Evolutionary conservation across 78 protist species (phyloP).

Genomic region (Cavenderia fasciculata): DNA sequence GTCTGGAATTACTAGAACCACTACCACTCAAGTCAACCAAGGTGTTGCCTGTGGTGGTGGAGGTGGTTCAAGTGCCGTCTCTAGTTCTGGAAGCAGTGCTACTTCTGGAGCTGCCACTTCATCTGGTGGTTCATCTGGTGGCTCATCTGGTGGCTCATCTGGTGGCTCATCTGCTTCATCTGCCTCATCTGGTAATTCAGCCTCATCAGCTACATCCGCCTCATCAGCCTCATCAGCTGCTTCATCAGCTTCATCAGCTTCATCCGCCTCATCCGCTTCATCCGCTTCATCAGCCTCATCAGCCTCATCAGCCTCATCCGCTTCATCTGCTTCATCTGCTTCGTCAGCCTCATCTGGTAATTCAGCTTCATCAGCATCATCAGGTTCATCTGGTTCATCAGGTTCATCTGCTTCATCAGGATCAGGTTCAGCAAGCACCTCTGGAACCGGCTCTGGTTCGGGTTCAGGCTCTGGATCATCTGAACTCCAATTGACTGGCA

Average conservation of each 20-base stretch:
- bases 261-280: neutral
- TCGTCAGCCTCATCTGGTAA: neutral
- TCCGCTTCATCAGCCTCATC: neutral
- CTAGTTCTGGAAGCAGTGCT: neutral
- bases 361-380: neutral
- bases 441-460: neutral
- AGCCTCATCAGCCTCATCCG: neutral
- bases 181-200: neutral
- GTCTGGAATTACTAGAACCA: conserved; percentile 39
- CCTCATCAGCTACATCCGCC: neutral
- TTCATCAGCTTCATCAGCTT: neutral
- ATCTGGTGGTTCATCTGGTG: conserved; percentile 14
- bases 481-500: neutral
- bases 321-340: neutral
- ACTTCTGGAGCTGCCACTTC: neutral
- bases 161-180: neutral
- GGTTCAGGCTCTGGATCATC: neutral
- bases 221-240: neutral
- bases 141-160: conserved; percentile 2
- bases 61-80: neutral
- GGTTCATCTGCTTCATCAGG: neutral
- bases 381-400: neutral
- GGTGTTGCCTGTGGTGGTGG: conserved; percentile 29
- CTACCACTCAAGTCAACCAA: conserved; percentile 42
- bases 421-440: neutral